Evolutionary conservation across 257 asterid species (phyloP), one percentile per base, ranked within the genome.

Genomic region (Ilex asprella): DNA sequence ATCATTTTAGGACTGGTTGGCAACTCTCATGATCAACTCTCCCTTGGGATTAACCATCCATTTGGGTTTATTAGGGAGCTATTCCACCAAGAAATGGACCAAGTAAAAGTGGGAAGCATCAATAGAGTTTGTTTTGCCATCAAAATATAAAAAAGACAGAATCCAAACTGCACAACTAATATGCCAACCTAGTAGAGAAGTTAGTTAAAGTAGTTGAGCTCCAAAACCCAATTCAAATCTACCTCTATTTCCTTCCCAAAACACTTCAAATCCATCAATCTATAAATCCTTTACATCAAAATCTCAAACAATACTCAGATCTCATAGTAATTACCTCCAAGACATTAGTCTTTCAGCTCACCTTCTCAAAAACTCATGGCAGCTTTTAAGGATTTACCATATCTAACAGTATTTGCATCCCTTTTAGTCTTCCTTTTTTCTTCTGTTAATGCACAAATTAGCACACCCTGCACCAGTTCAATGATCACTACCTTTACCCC

Each of bases 201-300:
- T 63, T 74, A 58, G 92, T 77, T 65, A 74, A 70, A 75, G 86
- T 75, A 3, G 96, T 79, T 88, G 80, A 88, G 53, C 96, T 84
- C 82, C 93, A 74, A 16, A 66, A 30, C 63, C 66, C 58, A 30
- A 61, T 59, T 76, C 75, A 68, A 61, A 81, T 57, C 84, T 56
- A 82, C 95, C 81, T n/a, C 21, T 41, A 7, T 39, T 53, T 67
- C 72, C 69, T 62, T 53, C 61, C 76, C 62, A 78, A 66, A 46
- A 56, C 14, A 14, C 15, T 16, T 46, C 2, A 64, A 39, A 78
- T 55, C 46, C 7, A 56, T 56, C 43, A 60, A 30, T 61, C 31
- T 75, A 67, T 62, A 81, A 55, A 51, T 29, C 60, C 66, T 59
- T 14, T 51, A 49, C 69, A 64, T 55, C 43, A 50, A 15, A 55